A percentile compares a stretch with the other conserved stretches of the same genome.
These are phyloP conservation scores for Saccharomycopsis microspora DNA, from an alignment of 805 yeast species.

Conservation along the genomic window DNA sequence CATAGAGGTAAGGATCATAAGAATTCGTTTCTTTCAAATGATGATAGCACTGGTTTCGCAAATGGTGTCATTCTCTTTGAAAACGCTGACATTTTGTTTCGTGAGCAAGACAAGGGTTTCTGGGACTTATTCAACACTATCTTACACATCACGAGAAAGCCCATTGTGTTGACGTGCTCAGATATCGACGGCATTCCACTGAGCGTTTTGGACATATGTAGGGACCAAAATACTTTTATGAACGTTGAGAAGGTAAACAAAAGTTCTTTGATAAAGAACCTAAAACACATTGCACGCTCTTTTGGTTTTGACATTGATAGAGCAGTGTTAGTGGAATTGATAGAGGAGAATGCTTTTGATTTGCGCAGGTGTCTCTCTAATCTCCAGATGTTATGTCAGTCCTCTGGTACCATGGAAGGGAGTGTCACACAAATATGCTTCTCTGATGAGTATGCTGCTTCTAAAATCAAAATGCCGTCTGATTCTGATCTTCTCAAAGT, in stretches of 20 bases:
- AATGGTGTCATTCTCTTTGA: slow-evolving; percentile 70
- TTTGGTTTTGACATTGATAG: slow-evolving; percentile 27
- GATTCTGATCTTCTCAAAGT: no score
- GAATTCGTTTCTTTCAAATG: background rate
- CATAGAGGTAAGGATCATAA: slow-evolving; percentile 23
- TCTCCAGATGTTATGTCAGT: slow-evolving; percentile 29
- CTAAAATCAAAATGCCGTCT: no score
- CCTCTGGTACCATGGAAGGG: no score
- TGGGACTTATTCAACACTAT: slow-evolving; percentile 65
- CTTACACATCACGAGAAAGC: slow-evolving; percentile 50
- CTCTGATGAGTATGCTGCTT: no score
- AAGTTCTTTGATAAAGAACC: slow-evolving; percentile 24
- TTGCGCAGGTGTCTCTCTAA: slow-evolving; percentile 35
- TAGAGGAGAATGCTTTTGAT: slow-evolving; percentile 26
- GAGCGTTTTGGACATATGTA: slow-evolving; percentile 33
- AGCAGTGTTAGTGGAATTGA: slow-evolving; percentile 22
- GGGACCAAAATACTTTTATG: slow-evolving; percentile 30
- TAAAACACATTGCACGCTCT: slow-evolving; percentile 29
- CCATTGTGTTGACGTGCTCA: slow-evolving; percentile 57
- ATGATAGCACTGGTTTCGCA: slow-evolving; percentile 25
- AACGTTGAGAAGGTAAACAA: slow-evolving; percentile 20
- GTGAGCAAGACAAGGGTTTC: slow-evolving; percentile 62
- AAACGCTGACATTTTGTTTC: slow-evolving; percentile 75
- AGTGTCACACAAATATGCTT: no score
- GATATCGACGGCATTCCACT: slow-evolving; percentile 37